These are phyloP conservation scores for Debaryomycetaceae sp. DNA, from an alignment of 1,139 yeast species.

Conservation along the genomic window DNA sequence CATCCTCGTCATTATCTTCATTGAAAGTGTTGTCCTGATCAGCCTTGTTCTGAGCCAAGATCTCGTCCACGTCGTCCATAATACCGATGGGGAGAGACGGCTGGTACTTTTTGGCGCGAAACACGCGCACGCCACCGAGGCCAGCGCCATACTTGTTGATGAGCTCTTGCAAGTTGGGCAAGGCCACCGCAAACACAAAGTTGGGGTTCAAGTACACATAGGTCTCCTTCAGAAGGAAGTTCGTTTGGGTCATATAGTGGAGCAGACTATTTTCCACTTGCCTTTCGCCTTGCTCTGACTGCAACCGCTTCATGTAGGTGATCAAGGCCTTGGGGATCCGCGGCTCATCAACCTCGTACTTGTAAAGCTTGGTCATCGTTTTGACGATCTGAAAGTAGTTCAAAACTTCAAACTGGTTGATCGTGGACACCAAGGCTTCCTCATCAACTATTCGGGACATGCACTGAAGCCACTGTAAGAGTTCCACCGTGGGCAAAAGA, in stretches of 20 bases:
- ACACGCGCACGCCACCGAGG: slow-evolving; percentile 46
- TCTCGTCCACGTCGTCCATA: slow-evolving; percentile 61
- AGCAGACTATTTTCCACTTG: slow-evolving; percentile 30
- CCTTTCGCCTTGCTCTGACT: slow-evolving; percentile 36
- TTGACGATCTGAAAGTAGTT: slow-evolving; percentile 70
- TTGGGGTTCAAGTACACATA: slow-evolving; percentile 48
- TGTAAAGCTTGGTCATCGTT: slow-evolving; percentile 63
- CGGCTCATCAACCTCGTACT: slow-evolving; percentile 78
- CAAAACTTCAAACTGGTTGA: slow-evolving; percentile 52
- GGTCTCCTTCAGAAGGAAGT: slow-evolving; percentile 35
- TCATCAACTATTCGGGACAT: slow-evolving; percentile 59
- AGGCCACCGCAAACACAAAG: slow-evolving; percentile 44
- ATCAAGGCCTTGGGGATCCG: slow-evolving; percentile 49
- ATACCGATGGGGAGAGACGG: slow-evolving; percentile 60
- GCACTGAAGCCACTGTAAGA: slow-evolving; percentile 88
- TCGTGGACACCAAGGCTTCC: slow-evolving; percentile 53
- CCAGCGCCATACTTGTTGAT: slow-evolving; percentile 62
- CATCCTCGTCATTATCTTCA: slow-evolving; percentile 22
- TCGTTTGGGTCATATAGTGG: slow-evolving; percentile 42
- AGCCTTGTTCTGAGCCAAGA: slow-evolving; percentile 32
- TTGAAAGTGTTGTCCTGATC: slow-evolving; percentile 33
- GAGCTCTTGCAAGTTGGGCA: slow-evolving; percentile 59
- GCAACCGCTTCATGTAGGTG: slow-evolving; percentile 28
- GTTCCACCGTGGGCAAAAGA: slow-evolving; percentile 69
- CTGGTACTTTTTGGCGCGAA: slow-evolving; percentile 47